These are phyloP conservation scores for Sanguinoderma infundibulare DNA, from an alignment of 1,284 basidiomycete genomes.

Conservation along the genomic window DNA sequence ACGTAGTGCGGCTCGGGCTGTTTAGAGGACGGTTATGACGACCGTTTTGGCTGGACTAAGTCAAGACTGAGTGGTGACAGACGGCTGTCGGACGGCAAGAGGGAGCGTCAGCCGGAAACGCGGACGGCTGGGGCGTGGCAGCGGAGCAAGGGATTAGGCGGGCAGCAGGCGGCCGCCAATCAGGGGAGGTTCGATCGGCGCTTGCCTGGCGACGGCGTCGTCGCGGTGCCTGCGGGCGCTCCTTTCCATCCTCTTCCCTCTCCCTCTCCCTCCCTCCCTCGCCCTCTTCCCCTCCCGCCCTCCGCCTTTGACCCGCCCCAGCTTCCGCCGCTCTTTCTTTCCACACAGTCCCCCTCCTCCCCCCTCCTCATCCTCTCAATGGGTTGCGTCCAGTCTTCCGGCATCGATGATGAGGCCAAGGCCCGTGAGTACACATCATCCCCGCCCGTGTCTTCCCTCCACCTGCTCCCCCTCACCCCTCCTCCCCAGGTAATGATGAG, in stretches of 20 bases:
- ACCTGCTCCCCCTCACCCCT: conserved; percentile 6
- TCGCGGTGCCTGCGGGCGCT: neutral
- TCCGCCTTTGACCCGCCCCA: conserved; percentile 19
- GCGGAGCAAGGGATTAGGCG: conserved; percentile 1
- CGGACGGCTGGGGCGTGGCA: neutral
- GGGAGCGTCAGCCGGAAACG: too few species aligned
- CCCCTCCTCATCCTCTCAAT: conserved; percentile 41
- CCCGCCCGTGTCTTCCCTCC: neutral
- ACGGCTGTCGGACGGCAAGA: too few species aligned
- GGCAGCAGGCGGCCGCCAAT: conserved; percentile 21
- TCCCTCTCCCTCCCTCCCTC: conserved; percentile 14
- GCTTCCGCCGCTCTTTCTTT: conserved; percentile 28
- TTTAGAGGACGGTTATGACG: conserved; percentile 6
- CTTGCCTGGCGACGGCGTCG: conserved; percentile 5
- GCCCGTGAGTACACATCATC: conserved; percentile 64
- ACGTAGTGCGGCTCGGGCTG: conserved; percentile 34
- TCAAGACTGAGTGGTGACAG: too few species aligned
- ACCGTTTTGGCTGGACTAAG: too few species aligned
- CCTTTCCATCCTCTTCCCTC: conserved; percentile 2
- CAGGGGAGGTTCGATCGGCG: conserved; percentile 4
- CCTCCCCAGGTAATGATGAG: conserved; percentile 81
- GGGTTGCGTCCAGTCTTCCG: conserved; percentile 78
- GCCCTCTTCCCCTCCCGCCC: conserved; percentile 15
- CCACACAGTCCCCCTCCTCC: conserved; percentile 19
- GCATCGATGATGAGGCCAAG: conserved; percentile 79